These are phyloP conservation scores for Rhododendron molle DNA, from an alignment of 148 eudicot species.

Conservation along the genomic window DNA sequence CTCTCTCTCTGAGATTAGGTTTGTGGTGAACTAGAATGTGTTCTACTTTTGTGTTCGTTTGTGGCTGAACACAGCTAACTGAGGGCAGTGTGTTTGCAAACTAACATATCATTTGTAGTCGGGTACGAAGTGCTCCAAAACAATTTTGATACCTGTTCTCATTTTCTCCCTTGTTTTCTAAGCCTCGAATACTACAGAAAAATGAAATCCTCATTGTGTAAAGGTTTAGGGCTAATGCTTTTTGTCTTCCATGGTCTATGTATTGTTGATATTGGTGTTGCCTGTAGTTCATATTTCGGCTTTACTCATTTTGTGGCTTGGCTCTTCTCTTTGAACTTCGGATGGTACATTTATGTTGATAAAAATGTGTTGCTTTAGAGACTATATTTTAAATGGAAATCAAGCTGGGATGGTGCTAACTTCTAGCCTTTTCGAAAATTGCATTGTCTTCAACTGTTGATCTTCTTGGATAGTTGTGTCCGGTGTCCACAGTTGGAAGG, in stretches of 20 bases:
- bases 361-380: neutral
- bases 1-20: too few species aligned
- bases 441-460: too few species aligned
- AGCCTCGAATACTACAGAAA: neutral
- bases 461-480: too few species aligned
- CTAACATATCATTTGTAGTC: neutral
- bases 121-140: neutral
- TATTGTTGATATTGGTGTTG: neutral
- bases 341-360: neutral
- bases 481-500: too few species aligned
- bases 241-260: neutral
- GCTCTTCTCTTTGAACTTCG: neutral
- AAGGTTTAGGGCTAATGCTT: neutral
- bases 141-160: neutral
- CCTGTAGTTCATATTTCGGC: neutral
- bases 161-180: neutral
- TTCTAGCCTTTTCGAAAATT: neutral
- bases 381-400: neutral
- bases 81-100: too few species aligned
- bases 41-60: too few species aligned
- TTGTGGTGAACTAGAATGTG: too few species aligned
- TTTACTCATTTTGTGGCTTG: neutral
- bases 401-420: neutral
- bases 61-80: too few species aligned
- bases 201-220: neutral